Conservation (phyloP, 768 basidiomycete species). For the Hygrophoropsis aurantiaca region DNA sequence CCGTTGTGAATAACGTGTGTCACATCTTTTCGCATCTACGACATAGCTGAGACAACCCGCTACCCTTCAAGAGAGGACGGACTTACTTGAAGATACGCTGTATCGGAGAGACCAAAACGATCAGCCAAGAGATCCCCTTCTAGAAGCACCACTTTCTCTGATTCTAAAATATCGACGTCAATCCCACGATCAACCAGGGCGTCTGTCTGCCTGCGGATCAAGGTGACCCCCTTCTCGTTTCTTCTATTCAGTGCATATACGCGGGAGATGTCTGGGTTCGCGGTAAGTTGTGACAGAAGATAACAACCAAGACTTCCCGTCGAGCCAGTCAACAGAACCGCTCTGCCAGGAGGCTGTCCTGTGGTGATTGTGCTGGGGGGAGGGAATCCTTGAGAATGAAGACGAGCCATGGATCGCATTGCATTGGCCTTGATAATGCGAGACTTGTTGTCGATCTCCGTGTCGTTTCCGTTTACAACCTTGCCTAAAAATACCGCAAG, state of each 20-base stretch:
- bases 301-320: constrained; percentile 28
- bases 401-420: no score
- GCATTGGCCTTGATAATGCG: no score
- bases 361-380: neutral
- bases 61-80: no score
- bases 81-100: no score
- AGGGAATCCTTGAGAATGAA: no score
- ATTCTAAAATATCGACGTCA: constrained; percentile 18
- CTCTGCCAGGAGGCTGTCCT: neutral
- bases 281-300: constrained; percentile 17
- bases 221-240: constrained; percentile 1
- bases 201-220: constrained; percentile 22
- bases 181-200: constrained; percentile 27
- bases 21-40: neutral
- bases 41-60: neutral
- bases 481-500: constrained; percentile 4
- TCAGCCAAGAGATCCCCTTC: constrained; percentile 13
- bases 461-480: no score
- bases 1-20: constrained; percentile 6
- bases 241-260: constrained; percentile 28
- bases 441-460: no score
- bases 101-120: no score
- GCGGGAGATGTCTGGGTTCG: neutral
- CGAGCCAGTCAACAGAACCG: constrained; percentile 27
- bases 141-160: constrained; percentile 27